Conservation (phyloP, 495 filamentous ascomycete species). For the Xylaria venustula region DNA sequence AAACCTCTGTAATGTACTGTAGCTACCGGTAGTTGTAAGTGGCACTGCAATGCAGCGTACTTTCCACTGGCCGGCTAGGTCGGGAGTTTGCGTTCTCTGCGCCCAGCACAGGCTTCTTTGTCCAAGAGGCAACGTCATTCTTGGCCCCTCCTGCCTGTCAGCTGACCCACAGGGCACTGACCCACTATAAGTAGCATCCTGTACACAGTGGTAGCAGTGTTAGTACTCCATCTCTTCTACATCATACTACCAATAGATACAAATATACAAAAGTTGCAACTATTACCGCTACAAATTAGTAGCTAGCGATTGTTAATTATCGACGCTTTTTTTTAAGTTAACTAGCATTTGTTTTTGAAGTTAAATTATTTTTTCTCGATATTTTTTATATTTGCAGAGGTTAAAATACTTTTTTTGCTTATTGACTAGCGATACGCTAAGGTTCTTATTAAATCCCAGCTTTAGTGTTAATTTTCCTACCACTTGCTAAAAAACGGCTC, state of each 20-base stretch:
- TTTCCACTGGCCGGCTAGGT: constrained; percentile 7
- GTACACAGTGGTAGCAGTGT: background rate
- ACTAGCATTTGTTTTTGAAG: no score
- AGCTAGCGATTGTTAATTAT: no score
- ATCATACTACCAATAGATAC: background rate
- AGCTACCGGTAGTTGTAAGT: no score
- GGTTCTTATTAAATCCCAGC: no score
- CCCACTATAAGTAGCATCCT: background rate
- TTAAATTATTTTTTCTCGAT: no score
- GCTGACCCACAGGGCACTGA: background rate
- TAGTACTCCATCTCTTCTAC: background rate
- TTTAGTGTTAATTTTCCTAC: no score
- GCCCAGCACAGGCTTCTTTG: background rate
- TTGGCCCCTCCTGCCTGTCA: background rate
- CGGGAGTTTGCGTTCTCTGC: background rate
- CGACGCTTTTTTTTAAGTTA: no score
- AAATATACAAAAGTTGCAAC: background rate
- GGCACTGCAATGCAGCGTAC: background rate
- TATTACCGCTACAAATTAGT: background rate
- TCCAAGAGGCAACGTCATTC: constrained; percentile 11
- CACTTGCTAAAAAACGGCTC: no score
- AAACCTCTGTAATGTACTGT: no score
- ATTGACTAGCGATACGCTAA: no score
- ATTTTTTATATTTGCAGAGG: no score
- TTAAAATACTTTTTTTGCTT: no score